phyloP scores from a whole-genome alignment of 257 asterid genomes.

The Paulownia fortunei region DNA sequence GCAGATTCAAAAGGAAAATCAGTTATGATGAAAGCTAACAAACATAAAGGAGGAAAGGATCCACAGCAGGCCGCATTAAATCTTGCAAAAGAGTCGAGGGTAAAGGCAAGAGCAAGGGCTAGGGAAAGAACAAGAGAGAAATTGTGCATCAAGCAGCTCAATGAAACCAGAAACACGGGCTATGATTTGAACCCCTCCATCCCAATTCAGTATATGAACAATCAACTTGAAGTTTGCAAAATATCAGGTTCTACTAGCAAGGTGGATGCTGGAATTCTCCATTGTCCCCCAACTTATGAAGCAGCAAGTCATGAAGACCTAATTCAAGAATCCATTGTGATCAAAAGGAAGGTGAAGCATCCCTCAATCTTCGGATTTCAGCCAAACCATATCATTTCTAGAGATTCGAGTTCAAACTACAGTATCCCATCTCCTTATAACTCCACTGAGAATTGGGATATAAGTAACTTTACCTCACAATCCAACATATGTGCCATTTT shows the following conservation, averaged over 20 bases:
- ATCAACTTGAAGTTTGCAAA: slow-evolving; percentile 32
- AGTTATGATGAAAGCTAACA: not conserved
- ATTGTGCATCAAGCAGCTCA: slow-evolving; percentile 45
- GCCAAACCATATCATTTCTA: slow-evolving; percentile 34
- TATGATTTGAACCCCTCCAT: not conserved
- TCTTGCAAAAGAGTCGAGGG: slow-evolving; percentile 61
- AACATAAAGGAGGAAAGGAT: not conserved
- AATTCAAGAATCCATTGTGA: slow-evolving; percentile 43
- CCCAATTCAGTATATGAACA: slow-evolving; percentile 37
- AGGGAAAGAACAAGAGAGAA: slow-evolving; percentile 81
- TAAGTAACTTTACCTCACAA: slow-evolving; percentile 28
- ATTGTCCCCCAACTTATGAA: slow-evolving; percentile 6
- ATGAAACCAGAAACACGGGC: slow-evolving; percentile 14
- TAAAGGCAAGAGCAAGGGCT: slow-evolving; percentile 79
- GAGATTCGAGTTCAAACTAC: slow-evolving; percentile 31
- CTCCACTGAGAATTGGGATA: slow-evolving; percentile 44
- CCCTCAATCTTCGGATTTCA: slow-evolving; percentile 40
- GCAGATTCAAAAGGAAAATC: slow-evolving; percentile 25
- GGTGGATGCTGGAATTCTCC: not conserved
- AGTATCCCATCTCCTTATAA: slow-evolving; percentile 30
- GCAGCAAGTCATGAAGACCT: slow-evolving; percentile 34
- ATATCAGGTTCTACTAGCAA: slow-evolving; percentile 1
- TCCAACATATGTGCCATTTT: slow-evolving; percentile 40
- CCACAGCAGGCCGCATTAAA: slow-evolving; percentile 14
- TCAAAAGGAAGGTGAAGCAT: slow-evolving; percentile 40